Percentiles rank a stretch among this genome's conserved stretches.
Evolutionary conservation across 371 early-diverging fungal genomes (phyloP).

Genomic region (Coemansia linderi): DNA sequence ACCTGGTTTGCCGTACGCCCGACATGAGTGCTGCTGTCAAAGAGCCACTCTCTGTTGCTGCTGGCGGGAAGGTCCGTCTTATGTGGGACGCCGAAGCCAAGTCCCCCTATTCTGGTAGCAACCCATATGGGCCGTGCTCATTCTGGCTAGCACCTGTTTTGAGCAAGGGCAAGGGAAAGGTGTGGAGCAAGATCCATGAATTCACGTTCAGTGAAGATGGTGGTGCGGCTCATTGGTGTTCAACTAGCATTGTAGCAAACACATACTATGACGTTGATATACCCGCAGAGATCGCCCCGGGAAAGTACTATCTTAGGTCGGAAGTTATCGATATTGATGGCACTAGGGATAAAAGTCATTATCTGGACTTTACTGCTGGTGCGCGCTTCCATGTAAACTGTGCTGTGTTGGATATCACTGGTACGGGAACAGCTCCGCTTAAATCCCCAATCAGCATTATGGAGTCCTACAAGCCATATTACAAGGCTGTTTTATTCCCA

Average conservation of each 20-base stretch:
- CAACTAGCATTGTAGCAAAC: neutral
- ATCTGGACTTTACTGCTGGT: neutral
- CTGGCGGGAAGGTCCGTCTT: neutral
- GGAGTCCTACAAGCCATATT: neutral
- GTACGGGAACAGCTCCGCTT: neutral
- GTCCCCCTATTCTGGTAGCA: neutral
- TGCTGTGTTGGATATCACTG: neutral
- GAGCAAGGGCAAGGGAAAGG: neutral
- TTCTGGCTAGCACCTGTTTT: neutral
- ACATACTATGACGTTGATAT: neutral
- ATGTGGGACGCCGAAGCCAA: neutral
- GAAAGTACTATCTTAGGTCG: neutral
- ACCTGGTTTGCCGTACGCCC: neutral
- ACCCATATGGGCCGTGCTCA: neutral
- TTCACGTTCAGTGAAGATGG: neutral
- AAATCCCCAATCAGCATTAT: neutral
- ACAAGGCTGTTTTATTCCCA: neutral
- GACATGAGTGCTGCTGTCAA: neutral
- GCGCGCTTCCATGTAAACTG: neutral
- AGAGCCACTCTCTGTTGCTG: neutral
- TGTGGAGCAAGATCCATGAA: neutral
- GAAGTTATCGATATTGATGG: neutral
- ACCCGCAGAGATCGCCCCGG: neutral
- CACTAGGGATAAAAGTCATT: neutral
- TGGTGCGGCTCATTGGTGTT: neutral